Evolutionary conservation across 2,329 filamentous ascomycete species (phyloP).

Genomic region (Claviceps digitariae): DNA sequence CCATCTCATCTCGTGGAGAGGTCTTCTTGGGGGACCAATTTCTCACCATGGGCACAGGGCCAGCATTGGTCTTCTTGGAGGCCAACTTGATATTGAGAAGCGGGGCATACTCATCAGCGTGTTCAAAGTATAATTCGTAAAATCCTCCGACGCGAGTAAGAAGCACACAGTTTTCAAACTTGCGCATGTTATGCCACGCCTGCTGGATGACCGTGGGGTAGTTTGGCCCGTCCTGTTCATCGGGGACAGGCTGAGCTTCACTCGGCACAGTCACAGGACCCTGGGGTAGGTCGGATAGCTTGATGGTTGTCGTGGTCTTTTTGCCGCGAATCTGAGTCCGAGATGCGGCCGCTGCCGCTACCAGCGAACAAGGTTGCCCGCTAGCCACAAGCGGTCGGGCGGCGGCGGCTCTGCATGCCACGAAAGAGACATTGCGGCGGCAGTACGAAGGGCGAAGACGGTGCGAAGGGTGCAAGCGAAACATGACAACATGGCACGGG

Average conservation of each 20-base stretch:
- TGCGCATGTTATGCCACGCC: constrained; percentile 76
- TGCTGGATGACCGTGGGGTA: constrained; percentile 88
- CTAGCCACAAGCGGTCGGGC: not conserved
- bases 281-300: constrained; percentile 43
- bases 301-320: constrained; percentile 40
- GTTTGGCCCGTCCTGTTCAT: constrained; percentile 32
- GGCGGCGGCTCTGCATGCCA: not conserved
- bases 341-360: not conserved
- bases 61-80: constrained; percentile 64
- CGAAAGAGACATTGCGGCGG: not conserved
- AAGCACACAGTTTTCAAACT: constrained; percentile 80
- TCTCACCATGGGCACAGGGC: constrained; percentile 70
- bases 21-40: too few relatives aligned
- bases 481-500: constrained; percentile 6
- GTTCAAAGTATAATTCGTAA: constrained; percentile 95
- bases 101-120: constrained; percentile 79
- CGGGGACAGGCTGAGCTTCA: constrained; percentile 17
- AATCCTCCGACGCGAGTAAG: constrained; percentile 89
- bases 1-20: too few relatives aligned
- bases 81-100: constrained; percentile 79
- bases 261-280: constrained; percentile 26
- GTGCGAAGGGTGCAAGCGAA: constrained; percentile 5
- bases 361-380: not conserved
- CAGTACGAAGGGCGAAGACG: constrained; percentile 2
- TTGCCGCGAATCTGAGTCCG: constrained; percentile 28